phyloP scores from a whole-genome alignment of 768 basidiomycete species.

The Calocera viscosa region DNA sequence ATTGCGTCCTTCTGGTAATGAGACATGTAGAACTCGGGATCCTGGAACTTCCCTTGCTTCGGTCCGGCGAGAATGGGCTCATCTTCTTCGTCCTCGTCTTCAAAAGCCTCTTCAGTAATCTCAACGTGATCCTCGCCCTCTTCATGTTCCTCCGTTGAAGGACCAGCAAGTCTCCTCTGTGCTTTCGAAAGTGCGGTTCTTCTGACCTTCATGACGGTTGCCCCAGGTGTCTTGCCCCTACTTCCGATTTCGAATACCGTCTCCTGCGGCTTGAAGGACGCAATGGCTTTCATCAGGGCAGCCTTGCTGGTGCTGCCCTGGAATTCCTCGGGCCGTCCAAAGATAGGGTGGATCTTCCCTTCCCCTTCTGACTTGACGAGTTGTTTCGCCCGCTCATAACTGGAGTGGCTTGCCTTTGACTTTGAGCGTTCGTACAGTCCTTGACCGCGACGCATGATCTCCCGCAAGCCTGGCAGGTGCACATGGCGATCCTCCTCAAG shows the following conservation, averaged over 20 bases:
- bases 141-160: neutral
- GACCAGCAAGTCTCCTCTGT: conserved; percentile 32
- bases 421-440: conserved; percentile 88
- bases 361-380: conserved; percentile 55
- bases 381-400: conserved; percentile 80
- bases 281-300: conserved; percentile 58
- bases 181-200: conserved; percentile 64
- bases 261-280: conserved; percentile 70
- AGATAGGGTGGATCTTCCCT: conserved; percentile 55
- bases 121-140: conserved; percentile 24
- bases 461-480: conserved; percentile 50
- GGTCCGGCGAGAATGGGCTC: conserved; percentile 18
- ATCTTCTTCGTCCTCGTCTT: conserved; percentile 67
- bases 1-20: conserved; percentile 77
- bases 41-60: conserved; percentile 45
- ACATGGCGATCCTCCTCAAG: conserved; percentile 50
- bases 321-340: conserved; percentile 34
- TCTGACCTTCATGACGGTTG: conserved; percentile 76
- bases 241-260: conserved; percentile 84
- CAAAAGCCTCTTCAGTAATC: conserved; percentile 28
- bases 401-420: conserved; percentile 74
- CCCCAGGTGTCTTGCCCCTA: conserved; percentile 49
- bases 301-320: conserved; percentile 37
- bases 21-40: conserved; percentile 82
- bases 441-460: conserved; percentile 82